These are phyloP conservation scores for Lepiota brunneoincarnata DNA, from an alignment of 768 basidiomycete species.

Conservation along the genomic window DNA sequence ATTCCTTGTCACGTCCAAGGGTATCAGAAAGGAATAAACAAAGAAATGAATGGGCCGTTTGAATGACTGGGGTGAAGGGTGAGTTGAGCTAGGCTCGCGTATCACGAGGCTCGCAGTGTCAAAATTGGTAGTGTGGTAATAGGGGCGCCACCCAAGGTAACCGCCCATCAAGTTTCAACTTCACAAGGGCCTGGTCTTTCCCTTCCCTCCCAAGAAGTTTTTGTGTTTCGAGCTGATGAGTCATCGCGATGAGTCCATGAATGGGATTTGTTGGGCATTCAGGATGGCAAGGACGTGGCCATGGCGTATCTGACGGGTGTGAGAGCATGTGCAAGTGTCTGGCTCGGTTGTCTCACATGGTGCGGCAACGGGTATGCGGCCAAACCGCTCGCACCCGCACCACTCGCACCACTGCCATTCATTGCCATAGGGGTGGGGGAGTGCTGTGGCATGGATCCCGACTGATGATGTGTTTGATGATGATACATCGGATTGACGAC, in stretches of 20 bases:
- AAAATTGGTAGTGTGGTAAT: slow-evolving; percentile 7
- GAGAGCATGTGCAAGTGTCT: slow-evolving; percentile 41
- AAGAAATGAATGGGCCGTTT: neutral
- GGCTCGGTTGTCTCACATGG: slow-evolving; percentile 28
- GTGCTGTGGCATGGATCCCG: neutral
- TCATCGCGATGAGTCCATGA: neutral
- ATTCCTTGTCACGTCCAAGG: neutral
- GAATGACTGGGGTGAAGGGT: neutral
- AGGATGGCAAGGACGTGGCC: slow-evolving; percentile 15
- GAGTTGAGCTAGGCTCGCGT: slow-evolving; percentile 1
- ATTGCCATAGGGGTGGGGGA: neutral
- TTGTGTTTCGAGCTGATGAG: slow-evolving; percentile 9
- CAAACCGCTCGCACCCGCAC: slow-evolving; percentile 2
- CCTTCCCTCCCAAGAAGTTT: slow-evolving; percentile 3
- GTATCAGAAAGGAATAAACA: slow-evolving; percentile 5
- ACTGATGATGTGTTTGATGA: slow-evolving; percentile 16
- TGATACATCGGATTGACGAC: slow-evolving; percentile 2
- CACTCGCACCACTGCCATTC: neutral
- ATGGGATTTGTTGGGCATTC: neutral
- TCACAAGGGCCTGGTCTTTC: neutral
- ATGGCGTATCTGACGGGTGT: slow-evolving; percentile 33
- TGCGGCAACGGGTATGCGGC: slow-evolving; percentile 17
- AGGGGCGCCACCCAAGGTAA: slow-evolving; percentile 2
- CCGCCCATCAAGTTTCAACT: slow-evolving; percentile 10
- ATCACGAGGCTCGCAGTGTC: slow-evolving; percentile 10